A percentile compares a stretch with the other conserved stretches of the same genome.
Evolutionary conservation across 2,329 filamentous ascomycete genomes (phyloP).

Genomic region (Xylaria sp.): DNA sequence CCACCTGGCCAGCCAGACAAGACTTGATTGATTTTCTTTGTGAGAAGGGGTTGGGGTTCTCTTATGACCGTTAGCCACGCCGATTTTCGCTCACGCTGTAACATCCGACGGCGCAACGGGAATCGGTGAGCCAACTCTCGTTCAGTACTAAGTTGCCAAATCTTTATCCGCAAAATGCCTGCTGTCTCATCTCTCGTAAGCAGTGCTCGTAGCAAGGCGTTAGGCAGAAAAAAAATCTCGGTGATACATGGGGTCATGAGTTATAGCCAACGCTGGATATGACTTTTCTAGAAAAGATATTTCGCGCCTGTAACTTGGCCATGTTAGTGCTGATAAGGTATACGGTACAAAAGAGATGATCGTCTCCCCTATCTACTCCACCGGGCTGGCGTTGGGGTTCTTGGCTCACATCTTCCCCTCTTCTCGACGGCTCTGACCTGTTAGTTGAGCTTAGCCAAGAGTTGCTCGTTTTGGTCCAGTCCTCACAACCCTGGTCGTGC

Average conservation of each 20-base stretch:
- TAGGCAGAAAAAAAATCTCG: slow-evolving; percentile 2
- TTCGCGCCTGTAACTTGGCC: neutral
- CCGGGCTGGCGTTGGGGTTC: slow-evolving; percentile 33
- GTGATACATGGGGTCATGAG: slow-evolving; percentile 6
- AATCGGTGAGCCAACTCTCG: slow-evolving; percentile 16
- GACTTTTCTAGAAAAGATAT: neutral
- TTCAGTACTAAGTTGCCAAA: slow-evolving; percentile 18
- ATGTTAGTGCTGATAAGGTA: slow-evolving; percentile 1
- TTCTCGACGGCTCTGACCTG: slow-evolving; percentile 42
- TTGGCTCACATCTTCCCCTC: slow-evolving; percentile 46
- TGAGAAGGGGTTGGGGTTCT: neutral
- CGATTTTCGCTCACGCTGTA: slow-evolving; percentile 25
- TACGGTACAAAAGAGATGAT: neutral
- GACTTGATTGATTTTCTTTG: slow-evolving; percentile 2
- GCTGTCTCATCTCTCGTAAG: slow-evolving; percentile 9
- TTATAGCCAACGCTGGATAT: neutral
- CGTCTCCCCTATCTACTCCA: slow-evolving; percentile 23
- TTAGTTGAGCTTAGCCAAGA: slow-evolving; percentile 27
- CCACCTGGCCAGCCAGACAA: slow-evolving; percentile 17
- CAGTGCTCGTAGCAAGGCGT: neutral
- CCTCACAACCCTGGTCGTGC: slow-evolving; percentile 44
- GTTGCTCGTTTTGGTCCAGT: slow-evolving; percentile 44
- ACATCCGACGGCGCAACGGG: slow-evolving; percentile 17
- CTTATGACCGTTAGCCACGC: slow-evolving; percentile 12
- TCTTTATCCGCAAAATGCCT: slow-evolving; percentile 13